phyloP scores from a whole-genome alignment of 1,284 basidiomycete species.

The Rhodotorula mucilaginosa region DNA sequence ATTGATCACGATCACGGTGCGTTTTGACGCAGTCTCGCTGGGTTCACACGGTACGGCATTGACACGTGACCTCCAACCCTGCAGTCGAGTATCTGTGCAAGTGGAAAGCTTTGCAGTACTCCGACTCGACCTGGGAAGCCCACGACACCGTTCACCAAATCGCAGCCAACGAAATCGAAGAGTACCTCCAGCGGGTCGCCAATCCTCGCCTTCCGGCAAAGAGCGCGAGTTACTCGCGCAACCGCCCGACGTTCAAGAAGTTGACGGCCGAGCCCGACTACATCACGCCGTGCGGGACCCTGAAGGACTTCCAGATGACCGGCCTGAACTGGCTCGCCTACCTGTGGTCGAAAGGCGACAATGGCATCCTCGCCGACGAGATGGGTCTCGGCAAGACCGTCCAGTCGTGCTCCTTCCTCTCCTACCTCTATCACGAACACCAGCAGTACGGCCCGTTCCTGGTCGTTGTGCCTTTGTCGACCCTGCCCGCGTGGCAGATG shows the following conservation, averaged over 20 bases:
- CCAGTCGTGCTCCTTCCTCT: conserved; percentile 92
- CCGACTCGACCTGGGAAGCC: conserved; percentile 94
- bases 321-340: conserved; percentile 98
- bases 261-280: conserved; percentile 90
- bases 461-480: conserved; percentile 96
- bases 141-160: conserved; percentile 50
- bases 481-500: conserved; percentile 95
- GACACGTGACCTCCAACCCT: neutral
- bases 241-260: conserved; percentile 78
- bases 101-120: conserved; percentile 92
- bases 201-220: conserved; percentile 83
- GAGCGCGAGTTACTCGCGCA: conserved; percentile 68
- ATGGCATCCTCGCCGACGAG: conserved; percentile 97
- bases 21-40: neutral
- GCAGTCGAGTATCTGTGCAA: conserved; percentile 90
- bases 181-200: conserved; percentile 73
- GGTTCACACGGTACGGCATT: neutral
- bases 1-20: conserved; percentile 52
- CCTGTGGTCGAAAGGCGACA: conserved; percentile 89
- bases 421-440: conserved; percentile 89
- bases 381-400: conserved; percentile 99
- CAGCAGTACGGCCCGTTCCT: conserved; percentile 96
- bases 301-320: conserved; percentile 98
- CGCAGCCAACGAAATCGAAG: conserved; percentile 67
- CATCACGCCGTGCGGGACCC: conserved; percentile 69